These are phyloP conservation scores for Mallotus repandus DNA, from an alignment of 441 rosid genomes.

Conservation along the genomic window DNA sequence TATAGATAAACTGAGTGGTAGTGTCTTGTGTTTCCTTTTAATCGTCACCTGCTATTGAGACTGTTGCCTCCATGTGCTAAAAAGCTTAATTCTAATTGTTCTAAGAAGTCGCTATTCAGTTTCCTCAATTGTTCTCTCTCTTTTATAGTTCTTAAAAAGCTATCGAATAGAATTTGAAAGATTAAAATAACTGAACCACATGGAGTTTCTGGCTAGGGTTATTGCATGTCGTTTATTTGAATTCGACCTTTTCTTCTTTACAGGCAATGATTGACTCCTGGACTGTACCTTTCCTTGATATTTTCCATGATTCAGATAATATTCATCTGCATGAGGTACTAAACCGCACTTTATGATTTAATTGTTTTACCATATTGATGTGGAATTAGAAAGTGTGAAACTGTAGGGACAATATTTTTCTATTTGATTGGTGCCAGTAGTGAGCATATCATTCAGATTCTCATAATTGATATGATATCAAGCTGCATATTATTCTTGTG, in stretches of 20 bases:
- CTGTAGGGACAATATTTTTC: neutral
- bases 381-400: neutral
- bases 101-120: too few relatives aligned
- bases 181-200: neutral
- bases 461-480: neutral
- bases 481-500: neutral
- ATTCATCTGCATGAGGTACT: slow-evolving; percentile 81
- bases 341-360: neutral
- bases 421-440: neutral
- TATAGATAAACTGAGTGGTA: too few relatives aligned
- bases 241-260: slow-evolving; percentile 24
- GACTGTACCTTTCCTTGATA: slow-evolving; percentile 63
- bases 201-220: neutral
- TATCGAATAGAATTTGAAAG: neutral
- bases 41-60: too few relatives aligned
- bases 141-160: neutral
- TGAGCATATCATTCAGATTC: neutral
- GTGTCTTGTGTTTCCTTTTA: too few relatives aligned
- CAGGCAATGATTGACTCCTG: slow-evolving; percentile 84
- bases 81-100: too few relatives aligned
- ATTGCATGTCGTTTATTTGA: neutral
- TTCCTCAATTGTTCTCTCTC: neutral
- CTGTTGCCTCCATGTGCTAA: too few relatives aligned
- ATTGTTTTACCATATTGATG: neutral
- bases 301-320: slow-evolving; percentile 51